Base-by-base conservation (phyloP, 164 flowering plant genomes). In the Paratinospora sagittata region DNA sequence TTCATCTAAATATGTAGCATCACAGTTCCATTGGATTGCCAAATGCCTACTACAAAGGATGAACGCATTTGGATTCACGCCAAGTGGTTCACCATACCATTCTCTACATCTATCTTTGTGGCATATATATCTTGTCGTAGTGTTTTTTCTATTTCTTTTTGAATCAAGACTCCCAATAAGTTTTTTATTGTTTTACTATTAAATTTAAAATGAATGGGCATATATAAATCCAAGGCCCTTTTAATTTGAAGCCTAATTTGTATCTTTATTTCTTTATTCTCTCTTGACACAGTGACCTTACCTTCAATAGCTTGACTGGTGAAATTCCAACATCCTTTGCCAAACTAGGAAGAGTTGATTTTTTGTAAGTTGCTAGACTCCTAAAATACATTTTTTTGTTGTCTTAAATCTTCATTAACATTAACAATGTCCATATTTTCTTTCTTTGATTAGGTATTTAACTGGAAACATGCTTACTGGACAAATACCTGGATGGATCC, bases 401-500 rank as follows among this genome's bases (percentile, higher is more conserved):
- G 16, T n/a, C 57, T 39, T 27, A n/a, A n/a, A n/a, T 55, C 39
- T 36, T n/a, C 26, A 16, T 33, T 36, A 65, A 26, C 19, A 36
- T 23, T 67, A 27, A 34, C n/a, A n/a, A n/a, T n/a, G 60, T 4
- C 36, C 8, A 23, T 27, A 1, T n/a, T 47, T 70, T 21, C 27
- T 70, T 52, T 49, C 13, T 34, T 66, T 21, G 34, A 63, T 33
- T 47, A 90, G 97, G 74, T 90, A 79, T 71, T 80, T 90, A 77
- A 86, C 93, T 33, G 85, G 84, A 71, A 90, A 90, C 76, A 81
- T 75, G 72, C 87, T 90, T 47, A 81, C 82, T 65, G 97, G 97
- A 72, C 43, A 66, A 21, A 63, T 90, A 66, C 97, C 97, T 16
- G 72, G 16, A 37, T 87, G 85, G 86, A 68, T 89, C 45, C 58